phyloP scores from a whole-genome alignment of 2,329 filamentous ascomycete species.

The Ceratocystis destructans region DNA sequence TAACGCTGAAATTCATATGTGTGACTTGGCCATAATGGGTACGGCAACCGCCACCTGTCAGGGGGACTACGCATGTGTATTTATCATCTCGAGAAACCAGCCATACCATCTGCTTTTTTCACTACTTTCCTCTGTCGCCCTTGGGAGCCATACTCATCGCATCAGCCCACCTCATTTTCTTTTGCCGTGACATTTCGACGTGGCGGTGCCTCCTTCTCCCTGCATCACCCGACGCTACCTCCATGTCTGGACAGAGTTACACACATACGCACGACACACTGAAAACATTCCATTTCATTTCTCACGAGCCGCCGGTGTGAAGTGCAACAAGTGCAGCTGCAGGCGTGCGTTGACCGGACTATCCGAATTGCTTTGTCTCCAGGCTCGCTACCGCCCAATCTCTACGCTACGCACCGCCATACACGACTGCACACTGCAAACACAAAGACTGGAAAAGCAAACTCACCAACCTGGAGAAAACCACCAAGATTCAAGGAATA shows the following conservation, averaged over 20 bases:
- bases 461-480: not conserved
- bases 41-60: not conserved
- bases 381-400: too few relatives aligned
- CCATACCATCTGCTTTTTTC: not conserved
- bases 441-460: too few relatives aligned
- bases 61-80: not conserved
- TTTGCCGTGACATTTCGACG: not conserved
- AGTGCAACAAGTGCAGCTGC: too few relatives aligned
- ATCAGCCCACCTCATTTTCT: not conserved
- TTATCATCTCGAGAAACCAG: not conserved
- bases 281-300: too few relatives aligned
- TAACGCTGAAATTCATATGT: not conserved
- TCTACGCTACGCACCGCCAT: too few relatives aligned
- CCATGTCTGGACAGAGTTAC: too few relatives aligned
- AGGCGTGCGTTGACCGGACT: too few relatives aligned
- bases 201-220: not conserved
- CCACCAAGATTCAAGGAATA: not conserved
- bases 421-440: too few relatives aligned
- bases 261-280: too few relatives aligned
- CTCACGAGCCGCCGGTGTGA: too few relatives aligned
- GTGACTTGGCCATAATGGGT: not conserved
- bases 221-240: not conserved
- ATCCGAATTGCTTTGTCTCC: too few relatives aligned
- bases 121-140: not conserved
- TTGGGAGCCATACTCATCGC: not conserved